These are phyloP conservation scores for Salicornia ramosissima DNA, from an alignment of 148 eudicot genomes.

Conservation along the genomic window DNA sequence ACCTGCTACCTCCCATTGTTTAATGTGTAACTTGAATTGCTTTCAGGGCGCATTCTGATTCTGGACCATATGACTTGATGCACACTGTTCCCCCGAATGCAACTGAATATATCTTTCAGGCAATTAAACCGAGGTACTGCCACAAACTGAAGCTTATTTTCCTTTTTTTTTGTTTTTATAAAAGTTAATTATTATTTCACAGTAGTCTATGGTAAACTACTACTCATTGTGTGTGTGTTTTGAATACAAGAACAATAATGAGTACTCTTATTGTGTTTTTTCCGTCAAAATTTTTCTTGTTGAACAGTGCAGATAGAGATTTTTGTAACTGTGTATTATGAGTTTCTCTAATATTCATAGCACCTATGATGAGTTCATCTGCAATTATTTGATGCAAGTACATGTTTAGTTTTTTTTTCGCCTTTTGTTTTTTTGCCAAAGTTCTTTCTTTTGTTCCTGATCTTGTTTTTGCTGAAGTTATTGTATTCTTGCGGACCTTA, in stretches of 20 bases:
- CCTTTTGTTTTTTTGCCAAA: too few species aligned
- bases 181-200: too few species aligned
- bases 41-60: slow-evolving; percentile 3
- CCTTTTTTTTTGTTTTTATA: neutral
- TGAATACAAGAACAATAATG: neutral
- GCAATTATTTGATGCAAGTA: too few species aligned
- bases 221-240: neutral
- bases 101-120: slow-evolving; percentile 20
- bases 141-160: neutral
- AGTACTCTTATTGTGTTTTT: neutral
- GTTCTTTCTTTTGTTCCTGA: too few species aligned
- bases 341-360: too few species aligned
- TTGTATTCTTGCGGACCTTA: too few species aligned
- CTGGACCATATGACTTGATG: slow-evolving; percentile 22
- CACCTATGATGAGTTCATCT: too few species aligned
- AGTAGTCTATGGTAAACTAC: neutral
- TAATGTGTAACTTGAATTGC: neutral
- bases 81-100: slow-evolving; percentile 23
- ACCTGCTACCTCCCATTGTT: neutral
- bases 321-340: too few species aligned
- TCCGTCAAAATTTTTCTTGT: neutral
- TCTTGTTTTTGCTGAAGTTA: too few species aligned
- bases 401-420: too few species aligned
- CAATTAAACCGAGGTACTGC: slow-evolving; percentile 22
- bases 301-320: too few species aligned